phyloP scores from a whole-genome alignment of 2,329 filamentous ascomycete genomes.

The Ceratocystis huliohia region DNA sequence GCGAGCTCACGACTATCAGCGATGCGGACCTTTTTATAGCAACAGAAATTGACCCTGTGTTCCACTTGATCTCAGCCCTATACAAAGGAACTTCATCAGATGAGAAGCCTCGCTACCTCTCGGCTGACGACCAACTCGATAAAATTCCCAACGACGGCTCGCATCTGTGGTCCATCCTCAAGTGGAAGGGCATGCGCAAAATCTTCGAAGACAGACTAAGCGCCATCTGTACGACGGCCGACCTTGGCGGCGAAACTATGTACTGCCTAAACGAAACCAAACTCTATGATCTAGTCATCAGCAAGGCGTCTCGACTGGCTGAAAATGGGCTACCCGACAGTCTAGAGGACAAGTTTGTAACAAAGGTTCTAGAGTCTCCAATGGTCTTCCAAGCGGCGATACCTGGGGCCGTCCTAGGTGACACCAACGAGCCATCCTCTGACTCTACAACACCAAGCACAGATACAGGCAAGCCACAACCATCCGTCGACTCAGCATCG shows the following conservation, averaged over 20 bases:
- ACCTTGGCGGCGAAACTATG: conserved; percentile 74
- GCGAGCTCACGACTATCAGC: conserved; percentile 13
- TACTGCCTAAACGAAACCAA: conserved; percentile 66
- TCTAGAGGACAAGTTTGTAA: conserved; percentile 76
- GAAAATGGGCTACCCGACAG: conserved; percentile 55
- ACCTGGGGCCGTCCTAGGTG: conserved; percentile 20
- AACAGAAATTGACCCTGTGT: conserved; percentile 71
- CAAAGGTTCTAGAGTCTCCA: conserved; percentile 61
- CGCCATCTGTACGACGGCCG: conserved; percentile 65
- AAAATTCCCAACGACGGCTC: conserved; percentile 40
- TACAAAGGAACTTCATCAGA: conserved; percentile 31
- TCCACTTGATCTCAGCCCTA: conserved; percentile 67
- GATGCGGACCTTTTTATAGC: conserved; percentile 68
- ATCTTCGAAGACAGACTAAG: conserved; percentile 54
- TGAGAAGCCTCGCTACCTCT: conserved; percentile 51
- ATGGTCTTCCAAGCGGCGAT: conserved; percentile 52
- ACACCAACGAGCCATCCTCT: not conserved
- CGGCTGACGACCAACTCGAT: conserved; percentile 61
- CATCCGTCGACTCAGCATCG: conserved; percentile 17
- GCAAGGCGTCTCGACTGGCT: conserved; percentile 61
- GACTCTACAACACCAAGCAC: not conserved
- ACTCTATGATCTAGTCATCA: conserved; percentile 49
- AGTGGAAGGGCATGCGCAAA: conserved; percentile 34
- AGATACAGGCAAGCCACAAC: not conserved
- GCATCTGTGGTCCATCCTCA: conserved; percentile 47